These are phyloP conservation scores for Yarrowia bubula DNA, from an alignment of 805 yeast genomes.

Conservation along the genomic window DNA sequence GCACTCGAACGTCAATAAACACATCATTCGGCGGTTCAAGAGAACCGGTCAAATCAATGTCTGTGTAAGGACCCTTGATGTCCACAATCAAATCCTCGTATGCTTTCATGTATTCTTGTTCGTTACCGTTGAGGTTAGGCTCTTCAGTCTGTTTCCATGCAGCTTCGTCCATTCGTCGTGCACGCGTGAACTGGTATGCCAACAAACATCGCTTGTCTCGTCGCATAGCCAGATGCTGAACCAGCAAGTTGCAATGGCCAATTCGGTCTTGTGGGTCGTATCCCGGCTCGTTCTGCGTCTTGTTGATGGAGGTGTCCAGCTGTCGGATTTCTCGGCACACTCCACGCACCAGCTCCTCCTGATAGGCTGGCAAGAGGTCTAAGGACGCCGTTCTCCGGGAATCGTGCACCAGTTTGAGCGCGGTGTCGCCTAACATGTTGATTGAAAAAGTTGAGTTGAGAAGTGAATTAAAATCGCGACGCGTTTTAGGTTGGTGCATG, in stretches of 20 bases:
- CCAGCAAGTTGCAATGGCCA: constrained; percentile 47
- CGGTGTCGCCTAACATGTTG: constrained; percentile 84
- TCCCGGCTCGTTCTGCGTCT: constrained; percentile 38
- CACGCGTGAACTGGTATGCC: constrained; percentile 75
- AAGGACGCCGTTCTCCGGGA: constrained; percentile 75
- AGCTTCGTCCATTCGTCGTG: constrained; percentile 61
- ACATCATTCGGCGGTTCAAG: constrained; percentile 87
- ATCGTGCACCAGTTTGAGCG: constrained; percentile 77
- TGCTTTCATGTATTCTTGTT: constrained; percentile 70
- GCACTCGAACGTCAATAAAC: constrained; percentile 88
- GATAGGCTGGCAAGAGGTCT: constrained; percentile 65
- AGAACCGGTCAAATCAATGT: constrained; percentile 84
- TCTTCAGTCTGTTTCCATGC: constrained; percentile 58
- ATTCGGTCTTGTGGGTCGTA: constrained; percentile 37
- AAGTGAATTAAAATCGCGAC: background rate
- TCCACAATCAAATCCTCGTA: constrained; percentile 71
- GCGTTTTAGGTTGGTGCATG: constrained; percentile 4
- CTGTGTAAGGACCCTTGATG: constrained; percentile 75
- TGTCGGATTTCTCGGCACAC: constrained; percentile 66
- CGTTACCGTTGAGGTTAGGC: constrained; percentile 65
- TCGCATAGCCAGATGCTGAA: constrained; percentile 72
- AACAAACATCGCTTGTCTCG: constrained; percentile 86
- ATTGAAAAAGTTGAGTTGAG: background rate
- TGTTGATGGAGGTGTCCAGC: constrained; percentile 53
- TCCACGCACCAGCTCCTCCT: constrained; percentile 65